These are phyloP conservation scores for Lagerstroemia speciosa DNA, from an alignment of 345 rosid genomes.

Conservation along the genomic window DNA sequence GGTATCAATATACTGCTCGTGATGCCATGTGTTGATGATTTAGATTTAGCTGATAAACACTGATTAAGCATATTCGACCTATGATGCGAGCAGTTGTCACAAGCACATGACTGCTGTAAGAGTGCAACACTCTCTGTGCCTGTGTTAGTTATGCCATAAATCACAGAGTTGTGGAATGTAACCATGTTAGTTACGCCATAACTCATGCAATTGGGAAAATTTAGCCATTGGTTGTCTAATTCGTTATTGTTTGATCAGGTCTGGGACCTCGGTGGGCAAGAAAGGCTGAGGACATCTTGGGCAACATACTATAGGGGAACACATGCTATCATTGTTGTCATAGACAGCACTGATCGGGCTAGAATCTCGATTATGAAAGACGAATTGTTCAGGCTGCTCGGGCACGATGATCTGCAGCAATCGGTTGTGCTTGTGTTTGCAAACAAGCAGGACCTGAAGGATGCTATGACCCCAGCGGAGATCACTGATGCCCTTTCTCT, in stretches of 20 bases:
- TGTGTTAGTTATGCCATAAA: not conserved
- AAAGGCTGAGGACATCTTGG: conserved; percentile 88
- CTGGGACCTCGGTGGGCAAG: conserved; percentile 99
- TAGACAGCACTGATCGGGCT: conserved; percentile 90
- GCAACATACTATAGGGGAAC: conserved; percentile 92
- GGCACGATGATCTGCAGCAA: conserved; percentile 70
- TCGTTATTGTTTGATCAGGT: conserved; percentile 30
- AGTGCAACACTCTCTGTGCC: not conserved
- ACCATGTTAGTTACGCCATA: not conserved
- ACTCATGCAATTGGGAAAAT: not conserved
- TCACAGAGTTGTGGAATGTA: no score
- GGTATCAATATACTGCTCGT: not conserved
- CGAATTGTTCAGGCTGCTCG: conserved; percentile 67
- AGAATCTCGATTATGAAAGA: conserved; percentile 86
- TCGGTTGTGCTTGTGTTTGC: conserved; percentile 77
- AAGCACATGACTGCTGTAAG: not conserved
- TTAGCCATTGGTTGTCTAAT: not conserved
- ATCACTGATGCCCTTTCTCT: conserved; percentile 81
- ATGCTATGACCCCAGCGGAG: conserved; percentile 89
- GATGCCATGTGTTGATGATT: not conserved
- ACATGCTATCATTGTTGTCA: conserved; percentile 73
- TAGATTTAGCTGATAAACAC: not conserved
- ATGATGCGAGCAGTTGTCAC: not conserved
- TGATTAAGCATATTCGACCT: not conserved
- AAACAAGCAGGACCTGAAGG: conserved; percentile 87